phyloP scores from a whole-genome alignment of 2,329 filamentous ascomycete species.

The Tolypocladium ovalisporum region DNA sequence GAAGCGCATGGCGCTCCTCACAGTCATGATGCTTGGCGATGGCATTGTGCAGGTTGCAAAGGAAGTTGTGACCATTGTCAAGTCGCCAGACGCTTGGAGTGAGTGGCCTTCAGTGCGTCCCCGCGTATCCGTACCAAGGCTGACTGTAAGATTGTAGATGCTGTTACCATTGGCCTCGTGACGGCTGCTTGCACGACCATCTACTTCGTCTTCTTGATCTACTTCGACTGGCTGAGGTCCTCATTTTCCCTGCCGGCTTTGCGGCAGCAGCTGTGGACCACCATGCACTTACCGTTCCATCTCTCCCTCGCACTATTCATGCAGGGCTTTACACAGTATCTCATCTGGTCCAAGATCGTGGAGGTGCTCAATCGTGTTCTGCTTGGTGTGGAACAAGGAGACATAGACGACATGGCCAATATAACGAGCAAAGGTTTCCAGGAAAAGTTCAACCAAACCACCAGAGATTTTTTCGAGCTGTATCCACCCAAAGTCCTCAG shows the following conservation, averaged over 20 bases:
- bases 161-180: slow-evolving; percentile 27
- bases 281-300: slow-evolving; percentile 53
- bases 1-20: slow-evolving; percentile 52
- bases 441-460: slow-evolving; percentile 6
- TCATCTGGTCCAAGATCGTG: slow-evolving; percentile 31
- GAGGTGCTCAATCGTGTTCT: slow-evolving; percentile 15
- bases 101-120: slow-evolving; percentile 2
- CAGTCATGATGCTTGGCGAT: slow-evolving; percentile 56
- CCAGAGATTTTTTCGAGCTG: slow-evolving; percentile 12
- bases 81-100: slow-evolving; percentile 29
- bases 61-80: slow-evolving; percentile 38
- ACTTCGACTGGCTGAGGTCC: slow-evolving; percentile 55
- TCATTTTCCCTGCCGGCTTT: slow-evolving; percentile 41
- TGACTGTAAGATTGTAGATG: slow-evolving; percentile 12
- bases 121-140: slow-evolving; percentile 1
- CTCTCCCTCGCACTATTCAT: slow-evolving; percentile 52
- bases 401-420: slow-evolving; percentile 4
- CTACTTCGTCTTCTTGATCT: slow-evolving; percentile 34
- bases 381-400: slow-evolving; percentile 4
- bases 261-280: slow-evolving; percentile 48
- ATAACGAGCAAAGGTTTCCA: slow-evolving; percentile 10
- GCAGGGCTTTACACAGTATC: slow-evolving; percentile 49
- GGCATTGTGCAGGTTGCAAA: slow-evolving; percentile 48
- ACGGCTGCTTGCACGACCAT: slow-evolving; percentile 27
- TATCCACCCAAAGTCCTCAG: slow-evolving; percentile 15